Conservation (phyloP, 805 yeast species). For the Metschnikowia kunwiensis region DNA sequence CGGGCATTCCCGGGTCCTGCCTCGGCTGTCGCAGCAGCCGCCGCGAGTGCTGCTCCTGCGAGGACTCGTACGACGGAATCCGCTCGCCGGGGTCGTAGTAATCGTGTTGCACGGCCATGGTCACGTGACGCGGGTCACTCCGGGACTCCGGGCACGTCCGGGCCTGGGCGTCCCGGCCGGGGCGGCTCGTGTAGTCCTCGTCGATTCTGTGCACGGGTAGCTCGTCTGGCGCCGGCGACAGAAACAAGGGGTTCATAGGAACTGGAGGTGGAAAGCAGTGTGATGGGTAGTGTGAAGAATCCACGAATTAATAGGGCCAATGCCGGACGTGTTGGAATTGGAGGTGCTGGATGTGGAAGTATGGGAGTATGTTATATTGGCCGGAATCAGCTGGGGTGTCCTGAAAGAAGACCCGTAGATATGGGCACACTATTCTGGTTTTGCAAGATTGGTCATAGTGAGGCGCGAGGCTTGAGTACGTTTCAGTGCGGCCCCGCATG, state of each 20-base stretch:
- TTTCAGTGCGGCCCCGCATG: too few species aligned
- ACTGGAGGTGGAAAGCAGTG: too few species aligned
- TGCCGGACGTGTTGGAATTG: too few species aligned
- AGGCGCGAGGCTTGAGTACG: too few species aligned
- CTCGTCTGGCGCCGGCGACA: constrained; percentile 3
- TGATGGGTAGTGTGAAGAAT: too few species aligned
- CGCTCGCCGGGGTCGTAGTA: constrained; percentile 31
- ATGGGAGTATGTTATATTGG: too few species aligned
- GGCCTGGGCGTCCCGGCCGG: constrained; percentile 4
- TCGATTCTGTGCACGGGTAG: constrained; percentile 14
- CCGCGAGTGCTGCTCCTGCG: constrained; percentile 29
- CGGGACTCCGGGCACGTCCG: constrained; percentile 3
- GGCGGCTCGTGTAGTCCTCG: constrained; percentile 10
- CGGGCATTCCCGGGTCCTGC: constrained; percentile 2
- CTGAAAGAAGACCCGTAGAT: too few species aligned
- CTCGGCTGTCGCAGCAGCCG: constrained; percentile 5
- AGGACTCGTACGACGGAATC: constrained; percentile 42
- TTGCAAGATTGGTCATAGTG: too few species aligned
- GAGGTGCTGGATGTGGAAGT: too few species aligned
- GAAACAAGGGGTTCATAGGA: constrained; percentile 5
- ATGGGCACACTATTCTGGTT: too few species aligned
- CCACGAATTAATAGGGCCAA: too few species aligned
- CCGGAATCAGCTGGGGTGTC: too few species aligned
- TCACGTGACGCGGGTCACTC: constrained; percentile 1
- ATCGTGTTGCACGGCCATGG: constrained; percentile 17